Conservation (phyloP, 1,284 basidiomycete species). For the Tylopilus orsonianus region DNA sequence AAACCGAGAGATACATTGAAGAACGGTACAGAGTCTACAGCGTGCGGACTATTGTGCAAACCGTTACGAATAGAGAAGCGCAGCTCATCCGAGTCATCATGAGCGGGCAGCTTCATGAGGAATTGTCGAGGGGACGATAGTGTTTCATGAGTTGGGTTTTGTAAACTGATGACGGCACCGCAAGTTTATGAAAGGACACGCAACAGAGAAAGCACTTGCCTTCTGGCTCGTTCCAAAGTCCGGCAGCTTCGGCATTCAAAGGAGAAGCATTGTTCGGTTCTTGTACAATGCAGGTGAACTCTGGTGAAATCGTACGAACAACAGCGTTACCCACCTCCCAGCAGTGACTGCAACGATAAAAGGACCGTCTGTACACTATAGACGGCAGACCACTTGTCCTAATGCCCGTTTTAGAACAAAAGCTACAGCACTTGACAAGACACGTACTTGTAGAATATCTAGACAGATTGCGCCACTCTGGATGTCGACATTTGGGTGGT, state of each 20-base stretch:
- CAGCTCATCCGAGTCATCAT: background rate
- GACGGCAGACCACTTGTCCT: constrained; percentile 91
- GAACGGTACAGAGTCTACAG: constrained; percentile 21
- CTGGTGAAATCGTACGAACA: background rate
- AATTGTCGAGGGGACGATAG: constrained; percentile 61
- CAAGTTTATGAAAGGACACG: background rate
- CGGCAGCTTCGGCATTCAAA: constrained; percentile 79
- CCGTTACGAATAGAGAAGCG: constrained; percentile 2
- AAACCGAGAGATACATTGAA: constrained; percentile 19
- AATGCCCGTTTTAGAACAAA: constrained; percentile 15
- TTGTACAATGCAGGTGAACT: constrained; percentile 30
- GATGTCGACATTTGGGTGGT: constrained; percentile 84
- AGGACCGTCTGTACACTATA: constrained; percentile 88
- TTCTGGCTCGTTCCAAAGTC: constrained; percentile 68
- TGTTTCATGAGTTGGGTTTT: constrained; percentile 71
- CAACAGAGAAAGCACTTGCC: constrained; percentile 41
- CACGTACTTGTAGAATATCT: constrained; percentile 72
- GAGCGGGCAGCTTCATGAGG: constrained; percentile 34
- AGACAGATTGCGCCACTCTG: constrained; percentile 78
- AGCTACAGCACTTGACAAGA: background rate
- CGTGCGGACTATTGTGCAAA: background rate
- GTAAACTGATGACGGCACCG: constrained; percentile 48
- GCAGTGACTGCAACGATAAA: constrained; percentile 79
- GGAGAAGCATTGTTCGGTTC: constrained; percentile 90
- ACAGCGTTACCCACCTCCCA: constrained; percentile 60